A percentile compares a stretch with the other conserved stretches of the same genome.
Evolutionary conservation across 345 rosid genomes (phyloP).

Genomic region (Gossypium rotundifolium): DNA sequence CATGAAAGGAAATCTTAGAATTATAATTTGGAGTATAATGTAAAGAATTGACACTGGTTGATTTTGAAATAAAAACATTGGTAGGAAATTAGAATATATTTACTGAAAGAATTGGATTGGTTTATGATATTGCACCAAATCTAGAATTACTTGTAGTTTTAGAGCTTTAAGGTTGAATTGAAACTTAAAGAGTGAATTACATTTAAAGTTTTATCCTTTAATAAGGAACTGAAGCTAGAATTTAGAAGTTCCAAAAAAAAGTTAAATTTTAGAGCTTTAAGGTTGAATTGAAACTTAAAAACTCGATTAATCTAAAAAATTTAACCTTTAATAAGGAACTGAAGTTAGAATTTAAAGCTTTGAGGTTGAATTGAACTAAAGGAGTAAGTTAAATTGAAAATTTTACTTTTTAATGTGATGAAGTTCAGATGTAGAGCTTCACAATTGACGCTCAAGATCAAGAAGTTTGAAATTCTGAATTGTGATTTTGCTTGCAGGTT

Average conservation of each 20-base stretch:
- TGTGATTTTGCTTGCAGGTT: constrained; percentile 35
- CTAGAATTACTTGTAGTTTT: neutral
- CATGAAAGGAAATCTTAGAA: neutral
- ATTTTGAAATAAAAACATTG: neutral
- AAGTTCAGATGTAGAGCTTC: neutral
- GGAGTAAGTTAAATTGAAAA: neutral
- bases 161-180: neutral
- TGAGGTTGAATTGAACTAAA: neutral
- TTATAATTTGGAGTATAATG: neutral
- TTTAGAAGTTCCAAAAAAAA: neutral
- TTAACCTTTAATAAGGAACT: neutral
- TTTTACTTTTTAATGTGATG: neutral
- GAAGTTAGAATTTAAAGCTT: neutral
- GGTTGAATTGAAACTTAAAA: neutral
- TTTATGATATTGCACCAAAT: neutral
- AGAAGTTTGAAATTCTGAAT: neutral
- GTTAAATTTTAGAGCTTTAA: neutral
- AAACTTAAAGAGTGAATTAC: neutral
- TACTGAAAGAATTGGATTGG: neutral
- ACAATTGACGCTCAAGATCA: neutral
- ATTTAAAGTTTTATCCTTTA: neutral
- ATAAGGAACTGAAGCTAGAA: neutral
- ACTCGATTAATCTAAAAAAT: neutral
- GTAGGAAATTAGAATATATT: neutral
- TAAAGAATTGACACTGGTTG: neutral